phyloP scores from a whole-genome alignment of 106 monocot species.

The Hemerocallis citrina region DNA sequence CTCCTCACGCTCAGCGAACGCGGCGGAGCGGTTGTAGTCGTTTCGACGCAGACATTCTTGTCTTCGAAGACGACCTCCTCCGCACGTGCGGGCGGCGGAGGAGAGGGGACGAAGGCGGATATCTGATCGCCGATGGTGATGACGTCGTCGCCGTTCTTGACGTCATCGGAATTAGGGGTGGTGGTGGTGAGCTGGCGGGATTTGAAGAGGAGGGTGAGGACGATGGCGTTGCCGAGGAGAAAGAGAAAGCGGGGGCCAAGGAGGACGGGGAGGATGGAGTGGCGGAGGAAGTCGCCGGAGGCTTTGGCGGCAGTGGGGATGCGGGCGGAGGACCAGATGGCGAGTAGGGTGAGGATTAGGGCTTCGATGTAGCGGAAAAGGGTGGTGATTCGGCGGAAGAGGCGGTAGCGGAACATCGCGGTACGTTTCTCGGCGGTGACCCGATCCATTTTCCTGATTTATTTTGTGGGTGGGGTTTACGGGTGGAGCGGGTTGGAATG shows the following conservation, averaged over 20 bases:
- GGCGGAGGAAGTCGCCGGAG: conserved; percentile 19
- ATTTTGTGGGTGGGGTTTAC: too few relatives aligned
- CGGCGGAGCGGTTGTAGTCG: not conserved
- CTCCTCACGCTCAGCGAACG: not conserved
- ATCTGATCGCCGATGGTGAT: not conserved
- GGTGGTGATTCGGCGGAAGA: conserved; percentile 5
- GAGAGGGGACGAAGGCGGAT: too few relatives aligned
- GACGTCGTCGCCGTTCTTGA: not conserved
- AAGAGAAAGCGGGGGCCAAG: conserved; percentile 45
- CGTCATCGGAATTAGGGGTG: not conserved
- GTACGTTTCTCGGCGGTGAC: conserved; percentile 24
- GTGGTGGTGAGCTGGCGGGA: conserved; percentile 12
- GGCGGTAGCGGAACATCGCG: conserved; percentile 11
- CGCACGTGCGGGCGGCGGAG: conserved; percentile 2
- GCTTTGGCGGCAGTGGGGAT: conserved; percentile 20
- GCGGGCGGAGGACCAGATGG: conserved; percentile 13
- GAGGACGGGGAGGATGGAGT: conserved; percentile 17
- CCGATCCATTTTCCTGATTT: conserved; percentile 10
- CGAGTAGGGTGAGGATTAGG: conserved; percentile 5
- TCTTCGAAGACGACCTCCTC: conserved; percentile 46
- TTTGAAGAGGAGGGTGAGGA: conserved; percentile 39
- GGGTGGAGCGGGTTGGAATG: too few relatives aligned
- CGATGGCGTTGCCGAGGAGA: conserved; percentile 61
- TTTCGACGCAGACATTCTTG: conserved; percentile 35
- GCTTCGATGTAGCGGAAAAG: conserved; percentile 17